Evolutionary conservation across 352 stramenopile genomes (phyloP), one percentile per base, ranked within the genome.

Genomic region (Phytophthora kernoviae): DNA sequence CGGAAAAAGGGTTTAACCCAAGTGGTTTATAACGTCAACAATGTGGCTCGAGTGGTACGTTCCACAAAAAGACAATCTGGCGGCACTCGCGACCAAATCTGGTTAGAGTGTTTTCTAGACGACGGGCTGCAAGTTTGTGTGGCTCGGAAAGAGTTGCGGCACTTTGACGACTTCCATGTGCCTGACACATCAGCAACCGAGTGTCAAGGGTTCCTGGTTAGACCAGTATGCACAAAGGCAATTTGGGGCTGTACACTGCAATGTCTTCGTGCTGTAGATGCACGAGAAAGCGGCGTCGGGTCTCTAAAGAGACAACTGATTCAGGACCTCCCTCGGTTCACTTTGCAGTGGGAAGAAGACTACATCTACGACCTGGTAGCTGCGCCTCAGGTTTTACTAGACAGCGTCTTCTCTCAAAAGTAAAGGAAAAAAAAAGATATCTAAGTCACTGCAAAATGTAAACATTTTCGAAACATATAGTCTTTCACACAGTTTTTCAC

Each of bases 21-120:
- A 52, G 64, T 77, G 52, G 41, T 83, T 50, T 79, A 75, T 62
- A 68, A 47, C 1, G 50, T 81, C 14, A 79, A 68, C 47, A 33
- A 36, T 10, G 57, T 47, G 17, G 54, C 65, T 14, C 74, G 70
- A 15, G 72, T 83, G 0, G 68, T 81, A 27, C 62, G 59, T 14
- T 69, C 59, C 3, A 55, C 61, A 4, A 70, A 76, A 14, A 49
- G 34, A 17, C 58, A 52, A 37, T 57, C 54, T 9, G 34, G 58
- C 9, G 53, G 58, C 15, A 60, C 51, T 22, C 64, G 68, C 1
- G 48, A 64, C 22, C 70, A 77, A 53, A 42, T 83, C 33, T 83
- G 74, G 74, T 33, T 83, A 11, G 74, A 83, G 62, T 77, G 74
- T 24, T 72, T 68, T n/a, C 51, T 79, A 5, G 68, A 80, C 45